These are phyloP conservation scores for Rhododendron henanense DNA, from an alignment of 148 eudicot species.

Conservation along the genomic window DNA sequence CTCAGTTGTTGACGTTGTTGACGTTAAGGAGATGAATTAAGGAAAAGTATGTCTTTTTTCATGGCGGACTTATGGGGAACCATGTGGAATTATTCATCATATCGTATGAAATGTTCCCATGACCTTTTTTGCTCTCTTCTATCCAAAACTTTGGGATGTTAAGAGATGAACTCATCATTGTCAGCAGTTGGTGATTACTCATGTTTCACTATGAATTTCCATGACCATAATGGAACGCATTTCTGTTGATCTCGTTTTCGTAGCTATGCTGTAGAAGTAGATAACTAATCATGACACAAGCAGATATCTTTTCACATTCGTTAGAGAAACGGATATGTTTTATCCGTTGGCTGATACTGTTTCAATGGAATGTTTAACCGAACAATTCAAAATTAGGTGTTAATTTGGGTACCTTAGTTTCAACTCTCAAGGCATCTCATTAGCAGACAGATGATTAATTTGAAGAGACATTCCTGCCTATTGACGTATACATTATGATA, in stretches of 20 bases:
- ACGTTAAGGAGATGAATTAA: background rate
- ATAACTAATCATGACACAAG: background rate
- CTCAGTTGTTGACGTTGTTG: background rate
- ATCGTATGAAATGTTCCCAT: background rate
- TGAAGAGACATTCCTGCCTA: background rate
- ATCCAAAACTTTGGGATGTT: background rate
- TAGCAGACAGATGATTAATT: background rate
- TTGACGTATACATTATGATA: background rate
- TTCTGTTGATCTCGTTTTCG: background rate
- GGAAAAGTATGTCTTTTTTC: background rate
- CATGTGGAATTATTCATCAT: background rate
- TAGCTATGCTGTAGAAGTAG: background rate
- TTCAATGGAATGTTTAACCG: background rate
- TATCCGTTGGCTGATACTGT: background rate
- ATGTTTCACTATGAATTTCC: background rate
- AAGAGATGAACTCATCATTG: background rate
- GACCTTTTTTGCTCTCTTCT: background rate
- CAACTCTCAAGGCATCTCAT: background rate
- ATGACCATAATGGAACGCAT: background rate
- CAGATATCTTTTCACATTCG: background rate
- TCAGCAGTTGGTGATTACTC: background rate
- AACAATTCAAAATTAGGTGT: background rate
- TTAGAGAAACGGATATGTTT: background rate
- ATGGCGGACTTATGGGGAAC: background rate
- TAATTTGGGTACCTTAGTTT: background rate